These are phyloP conservation scores for Aphanomyces cochlioides DNA, from an alignment of 352 stramenopile species.

Conservation along the genomic window DNA sequence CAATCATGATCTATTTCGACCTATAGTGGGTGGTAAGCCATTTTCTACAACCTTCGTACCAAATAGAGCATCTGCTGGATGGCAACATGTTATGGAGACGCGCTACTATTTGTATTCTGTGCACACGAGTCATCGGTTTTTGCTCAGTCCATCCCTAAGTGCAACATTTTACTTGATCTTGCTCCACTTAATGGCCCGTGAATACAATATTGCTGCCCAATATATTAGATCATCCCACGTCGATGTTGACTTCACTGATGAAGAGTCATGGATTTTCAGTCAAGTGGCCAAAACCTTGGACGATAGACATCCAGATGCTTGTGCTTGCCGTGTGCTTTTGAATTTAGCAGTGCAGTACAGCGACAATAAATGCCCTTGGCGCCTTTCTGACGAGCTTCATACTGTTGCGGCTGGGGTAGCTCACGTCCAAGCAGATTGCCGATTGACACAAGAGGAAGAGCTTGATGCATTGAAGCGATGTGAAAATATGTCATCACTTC, in stretches of 20 bases:
- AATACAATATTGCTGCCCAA: constrained; percentile 94
- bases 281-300: constrained; percentile 93
- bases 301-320: constrained; percentile 93
- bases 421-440: constrained; percentile 91
- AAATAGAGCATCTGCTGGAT: constrained; percentile 69
- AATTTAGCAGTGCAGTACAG: constrained; percentile 87
- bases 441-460: constrained; percentile 93
- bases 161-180: constrained; percentile 98
- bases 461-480: constrained; percentile 81
- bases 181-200: constrained; percentile 92
- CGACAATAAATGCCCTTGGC: constrained; percentile 89
- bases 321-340: constrained; percentile 91
- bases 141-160: constrained; percentile 94
- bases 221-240: constrained; percentile 95
- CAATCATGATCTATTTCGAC: constrained; percentile 82
- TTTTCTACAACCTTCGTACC: constrained; percentile 77
- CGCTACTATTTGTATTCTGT: constrained; percentile 98
- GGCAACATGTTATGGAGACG: constrained; percentile 87
- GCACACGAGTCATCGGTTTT: constrained; percentile 93
- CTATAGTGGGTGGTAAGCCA: constrained; percentile 62
- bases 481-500: constrained; percentile 61
- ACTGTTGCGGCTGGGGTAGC: constrained; percentile 88
- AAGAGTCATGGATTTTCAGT: constrained; percentile 97
- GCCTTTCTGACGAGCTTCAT: constrained; percentile 66
- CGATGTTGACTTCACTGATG: constrained; percentile 92